Evolutionary conservation across 306 rosid species (phyloP).

Genomic region (Cajanus cajan): DNA sequence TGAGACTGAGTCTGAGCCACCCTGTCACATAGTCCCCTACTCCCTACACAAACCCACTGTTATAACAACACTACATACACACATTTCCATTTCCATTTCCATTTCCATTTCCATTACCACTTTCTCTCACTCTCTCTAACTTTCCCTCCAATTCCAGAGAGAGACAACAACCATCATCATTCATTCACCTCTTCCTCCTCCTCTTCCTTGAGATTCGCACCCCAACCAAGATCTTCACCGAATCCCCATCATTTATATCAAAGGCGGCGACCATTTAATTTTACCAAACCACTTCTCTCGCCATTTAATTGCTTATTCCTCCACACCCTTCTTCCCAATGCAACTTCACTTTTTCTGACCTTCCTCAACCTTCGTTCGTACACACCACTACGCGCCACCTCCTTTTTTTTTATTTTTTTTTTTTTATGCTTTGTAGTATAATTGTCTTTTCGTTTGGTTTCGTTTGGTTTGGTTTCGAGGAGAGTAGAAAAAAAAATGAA

Average conservation of each 20-base stretch:
- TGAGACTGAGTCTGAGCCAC: constrained; percentile 38
- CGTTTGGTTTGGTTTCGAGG: not conserved
- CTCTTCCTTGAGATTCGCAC: constrained; percentile 78
- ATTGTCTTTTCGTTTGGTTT: not conserved
- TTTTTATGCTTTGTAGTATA: not conserved
- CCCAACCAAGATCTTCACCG: constrained; percentile 51
- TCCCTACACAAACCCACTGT: constrained; percentile 27
- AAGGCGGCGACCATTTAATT: constrained; percentile 83
- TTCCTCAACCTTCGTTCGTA: no score
- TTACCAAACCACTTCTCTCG: not conserved
- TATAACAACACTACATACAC: not conserved
- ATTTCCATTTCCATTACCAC: no score
- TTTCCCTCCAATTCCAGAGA: no score
- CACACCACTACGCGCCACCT: no score
- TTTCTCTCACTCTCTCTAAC: not conserved
- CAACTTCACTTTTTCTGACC: no score
- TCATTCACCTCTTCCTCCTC: no score
- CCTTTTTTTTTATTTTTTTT: not conserved
- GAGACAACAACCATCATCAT: no score
- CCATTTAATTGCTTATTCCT: no score
- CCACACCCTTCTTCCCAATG: no score
- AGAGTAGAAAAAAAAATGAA: constrained; percentile 52
- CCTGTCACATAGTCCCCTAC: constrained; percentile 68
- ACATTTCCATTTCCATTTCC: no score
- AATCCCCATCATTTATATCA: constrained; percentile 50